These are phyloP conservation scores for Guadua angustifolia DNA, from an alignment of 176 grass and related monocot species.

Conservation along the genomic window DNA sequence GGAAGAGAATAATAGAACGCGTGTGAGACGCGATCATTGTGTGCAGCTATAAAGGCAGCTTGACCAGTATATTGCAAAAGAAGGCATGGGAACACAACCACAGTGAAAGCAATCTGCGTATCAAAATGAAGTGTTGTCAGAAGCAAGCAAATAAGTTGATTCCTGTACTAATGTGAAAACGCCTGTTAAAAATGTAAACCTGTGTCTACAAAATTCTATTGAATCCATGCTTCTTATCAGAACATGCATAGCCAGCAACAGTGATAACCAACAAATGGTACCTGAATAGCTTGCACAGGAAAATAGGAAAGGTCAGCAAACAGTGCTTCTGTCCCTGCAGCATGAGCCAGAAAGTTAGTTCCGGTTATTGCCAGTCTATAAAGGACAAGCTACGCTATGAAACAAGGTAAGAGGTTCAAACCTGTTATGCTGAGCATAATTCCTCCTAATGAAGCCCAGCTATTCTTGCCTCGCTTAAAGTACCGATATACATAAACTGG, in stretches of 20 bases:
- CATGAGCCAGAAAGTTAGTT: conserved; percentile 16
- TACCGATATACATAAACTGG: conserved; percentile 71
- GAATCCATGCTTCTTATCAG: background rate
- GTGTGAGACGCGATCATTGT: conserved; percentile 36
- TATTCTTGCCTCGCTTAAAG: conserved; percentile 56
- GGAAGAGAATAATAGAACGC: conserved; percentile 83
- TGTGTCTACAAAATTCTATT: background rate
- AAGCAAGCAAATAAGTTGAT: background rate
- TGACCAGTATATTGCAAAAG: conserved; percentile 92
- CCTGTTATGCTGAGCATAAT: conserved; percentile 96
- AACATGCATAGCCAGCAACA: conserved; percentile 7
- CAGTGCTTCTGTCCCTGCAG: conserved; percentile 84
- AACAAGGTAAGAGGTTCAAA: conserved; percentile 13
- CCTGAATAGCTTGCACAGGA: conserved; percentile 82
- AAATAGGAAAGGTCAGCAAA: conserved; percentile 93
- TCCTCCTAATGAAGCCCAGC: conserved; percentile 88
- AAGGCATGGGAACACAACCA: conserved; percentile 83
- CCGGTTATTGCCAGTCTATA: background rate
- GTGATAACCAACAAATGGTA: conserved; percentile 28
- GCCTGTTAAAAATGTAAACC: background rate
- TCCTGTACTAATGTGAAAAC: conserved; percentile 14
- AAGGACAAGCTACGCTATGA: background rate
- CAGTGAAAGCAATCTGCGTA: conserved; percentile 77
- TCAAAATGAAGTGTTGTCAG: conserved; percentile 12
- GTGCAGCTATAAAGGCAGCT: conserved; percentile 68